Percentiles rank a stretch among this genome's conserved stretches.
Evolutionary conservation across 306 rosid species (phyloP).

Genomic region (Dryas alaskensis): DNA sequence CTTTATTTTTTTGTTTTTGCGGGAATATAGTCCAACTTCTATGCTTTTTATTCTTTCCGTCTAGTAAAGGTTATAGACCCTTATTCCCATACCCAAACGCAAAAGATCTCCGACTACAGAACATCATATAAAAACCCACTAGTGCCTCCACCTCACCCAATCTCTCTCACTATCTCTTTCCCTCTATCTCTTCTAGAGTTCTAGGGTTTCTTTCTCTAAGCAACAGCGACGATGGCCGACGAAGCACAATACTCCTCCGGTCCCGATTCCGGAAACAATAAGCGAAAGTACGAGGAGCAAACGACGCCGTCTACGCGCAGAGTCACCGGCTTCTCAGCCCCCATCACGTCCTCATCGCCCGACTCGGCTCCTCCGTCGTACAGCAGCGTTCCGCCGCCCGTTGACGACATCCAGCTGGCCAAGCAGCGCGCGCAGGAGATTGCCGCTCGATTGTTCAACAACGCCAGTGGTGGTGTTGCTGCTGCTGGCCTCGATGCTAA

Average conservation of each 20-base stretch:
- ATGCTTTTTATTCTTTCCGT: not conserved
- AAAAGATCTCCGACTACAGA: not conserved
- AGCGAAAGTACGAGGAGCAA: slow-evolving; percentile 88
- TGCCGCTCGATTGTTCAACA: slow-evolving; percentile 73
- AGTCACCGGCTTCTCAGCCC: slow-evolving; percentile 67
- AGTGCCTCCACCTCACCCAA: slow-evolving; percentile 19
- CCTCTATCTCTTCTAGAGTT: not conserved
- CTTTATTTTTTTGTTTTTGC: too few relatives aligned
- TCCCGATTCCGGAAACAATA: slow-evolving; percentile 43
- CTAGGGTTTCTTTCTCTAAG: slow-evolving; percentile 50
- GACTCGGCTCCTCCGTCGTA: slow-evolving; percentile 47
- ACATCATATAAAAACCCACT: slow-evolving; percentile 10
- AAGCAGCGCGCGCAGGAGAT: slow-evolving; percentile 96
- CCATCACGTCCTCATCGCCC: slow-evolving; percentile 50
- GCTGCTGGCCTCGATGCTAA: slow-evolving; percentile 53
- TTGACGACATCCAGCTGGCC: slow-evolving; percentile 71
- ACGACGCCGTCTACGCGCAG: slow-evolving; percentile 42
- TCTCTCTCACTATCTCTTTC: slow-evolving; percentile 4
- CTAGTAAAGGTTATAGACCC: not conserved
- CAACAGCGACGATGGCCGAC: slow-evolving; percentile 51
- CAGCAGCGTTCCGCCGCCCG: slow-evolving; percentile 67
- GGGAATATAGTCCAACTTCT: too few relatives aligned
- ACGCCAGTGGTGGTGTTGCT: slow-evolving; percentile 28
- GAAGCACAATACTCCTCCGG: slow-evolving; percentile 65
- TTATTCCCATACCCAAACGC: not conserved